phyloP scores from a whole-genome alignment of 2,329 filamentous ascomycete species.

The Nemania serpens region DNA sequence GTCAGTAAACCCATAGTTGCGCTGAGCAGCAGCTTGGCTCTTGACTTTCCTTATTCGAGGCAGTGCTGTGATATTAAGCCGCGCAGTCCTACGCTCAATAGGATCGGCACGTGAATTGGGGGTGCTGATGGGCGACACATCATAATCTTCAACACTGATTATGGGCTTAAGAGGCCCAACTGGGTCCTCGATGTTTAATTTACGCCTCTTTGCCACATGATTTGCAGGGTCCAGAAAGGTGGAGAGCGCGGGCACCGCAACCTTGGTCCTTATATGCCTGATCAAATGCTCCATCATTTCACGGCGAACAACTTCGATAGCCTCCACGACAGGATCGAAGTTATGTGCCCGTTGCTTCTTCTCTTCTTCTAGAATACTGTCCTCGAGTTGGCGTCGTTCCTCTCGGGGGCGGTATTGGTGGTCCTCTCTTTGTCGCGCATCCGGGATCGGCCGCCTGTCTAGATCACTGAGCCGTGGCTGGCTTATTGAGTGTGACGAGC shows the following conservation, averaged over 20 bases:
- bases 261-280: constrained; percentile 83
- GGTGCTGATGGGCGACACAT: constrained; percentile 66
- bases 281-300: constrained; percentile 88
- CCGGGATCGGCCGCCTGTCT: constrained; percentile 42
- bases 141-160: constrained; percentile 63
- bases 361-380: constrained; percentile 84
- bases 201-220: constrained; percentile 77
- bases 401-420: constrained; percentile 69
- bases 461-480: constrained; percentile 34
- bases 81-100: constrained; percentile 63
- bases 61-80: constrained; percentile 65
- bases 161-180: constrained; percentile 47
- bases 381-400: constrained; percentile 73
- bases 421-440: constrained; percentile 65
- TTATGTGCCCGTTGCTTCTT: constrained; percentile 85
- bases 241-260: constrained; percentile 80
- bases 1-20: constrained; percentile 68
- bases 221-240: constrained; percentile 82
- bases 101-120: constrained; percentile 67
- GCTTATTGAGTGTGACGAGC: constrained; percentile 39
- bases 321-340: constrained; percentile 87
- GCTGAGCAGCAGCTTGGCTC: constrained; percentile 59
- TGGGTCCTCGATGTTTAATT: constrained; percentile 61
- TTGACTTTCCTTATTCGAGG: constrained; percentile 77
- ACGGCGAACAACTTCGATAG: constrained; percentile 74